Base-by-base conservation (phyloP, 345 rosid genomes). In the Salix exigua region DNA sequence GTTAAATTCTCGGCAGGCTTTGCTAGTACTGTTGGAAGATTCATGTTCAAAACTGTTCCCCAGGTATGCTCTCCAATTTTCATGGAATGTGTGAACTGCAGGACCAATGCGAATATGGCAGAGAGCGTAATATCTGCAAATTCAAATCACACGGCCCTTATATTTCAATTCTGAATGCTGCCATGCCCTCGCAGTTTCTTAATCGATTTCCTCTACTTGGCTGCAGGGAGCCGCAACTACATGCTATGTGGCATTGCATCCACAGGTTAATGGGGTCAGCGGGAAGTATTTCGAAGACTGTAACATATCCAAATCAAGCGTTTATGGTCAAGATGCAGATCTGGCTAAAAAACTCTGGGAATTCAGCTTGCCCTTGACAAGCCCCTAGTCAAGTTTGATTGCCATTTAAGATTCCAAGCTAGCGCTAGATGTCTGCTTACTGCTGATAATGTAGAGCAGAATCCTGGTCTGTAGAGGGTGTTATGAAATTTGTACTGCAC, bases 191-290 rank as follows among this genome's bases (percentile, higher is more conserved):
- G 10, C 68, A 66, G 33, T 16, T 17, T 25, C 35, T 26, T 75
- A 4, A n/a, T 44, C 21, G 38, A 14, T 51, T 28, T 37, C 10
- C 44, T 5, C 13, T 3, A 17, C 35, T 18, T 69, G 79, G 51
- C 70, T 79, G 75, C 63, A 90, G 93, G 92, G 97, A 80, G 93
- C 94, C 1, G 91, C 97, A 65, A 88, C 97, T 16, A 90, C 93
- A 4, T 90, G 98, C 80, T 90, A 89, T 33, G 88, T 87, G 11
- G 97, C 97, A 44, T 76, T 91, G 83, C 87, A 91, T 77, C 90
- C 97, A 0, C 93, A 89, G 60, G 84, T 82, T 42, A 83, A 81
- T 18, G 97, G 94, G 77, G 88, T 85, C 66, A 87, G 83, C 12
- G 92, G 91, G 6, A 86, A 85, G 73, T 90, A 88, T 80, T 89